A percentile compares a stretch with the other conserved stretches of the same genome.
Conservation (phyloP, 2,329 filamentous ascomycete species). For the Phaeoacremonium minimum region DNA sequence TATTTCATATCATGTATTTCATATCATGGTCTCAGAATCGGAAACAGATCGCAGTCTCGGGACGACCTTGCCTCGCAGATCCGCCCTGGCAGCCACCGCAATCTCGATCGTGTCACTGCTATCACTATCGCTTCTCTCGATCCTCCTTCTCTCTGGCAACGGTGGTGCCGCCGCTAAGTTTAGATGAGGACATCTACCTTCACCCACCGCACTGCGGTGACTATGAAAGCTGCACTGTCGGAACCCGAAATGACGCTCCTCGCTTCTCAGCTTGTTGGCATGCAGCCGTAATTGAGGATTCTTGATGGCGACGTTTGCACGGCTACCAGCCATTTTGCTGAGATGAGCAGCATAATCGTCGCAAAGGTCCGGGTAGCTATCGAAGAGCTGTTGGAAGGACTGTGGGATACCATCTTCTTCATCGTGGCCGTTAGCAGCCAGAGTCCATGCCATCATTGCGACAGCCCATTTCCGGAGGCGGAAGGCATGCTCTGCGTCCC, state of each 20-base stretch:
- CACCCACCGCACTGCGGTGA: conserved; percentile 48
- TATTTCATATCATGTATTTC: background rate
- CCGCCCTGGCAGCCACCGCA: background rate
- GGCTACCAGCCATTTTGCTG: conserved; percentile 44
- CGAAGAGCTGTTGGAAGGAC: conserved; percentile 37
- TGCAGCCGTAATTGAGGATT: conserved; percentile 57
- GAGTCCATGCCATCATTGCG: conserved; percentile 55
- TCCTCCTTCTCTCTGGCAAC: background rate
- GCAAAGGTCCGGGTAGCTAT: conserved; percentile 38
- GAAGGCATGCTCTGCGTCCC: conserved; percentile 41
- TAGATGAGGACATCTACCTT: conserved; percentile 51
- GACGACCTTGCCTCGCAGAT: background rate
- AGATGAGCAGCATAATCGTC: conserved; percentile 48
- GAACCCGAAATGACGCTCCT: conserved; percentile 56
- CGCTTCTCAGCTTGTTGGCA: conserved; percentile 49
- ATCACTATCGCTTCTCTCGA: background rate
- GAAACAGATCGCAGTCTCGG: too few relatives aligned
- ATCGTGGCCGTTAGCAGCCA: conserved; percentile 25
- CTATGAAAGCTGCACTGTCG: conserved; percentile 58
- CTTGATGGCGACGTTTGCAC: conserved; percentile 50
- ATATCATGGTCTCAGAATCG: background rate
- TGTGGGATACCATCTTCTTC: conserved; percentile 5
- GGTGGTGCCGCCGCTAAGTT: background rate
- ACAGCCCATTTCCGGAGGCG: conserved; percentile 56
- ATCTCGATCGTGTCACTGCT: background rate